Conservation (phyloP, 805 yeast genomes). For the Lipomyces spencermartinsiae region DNA sequence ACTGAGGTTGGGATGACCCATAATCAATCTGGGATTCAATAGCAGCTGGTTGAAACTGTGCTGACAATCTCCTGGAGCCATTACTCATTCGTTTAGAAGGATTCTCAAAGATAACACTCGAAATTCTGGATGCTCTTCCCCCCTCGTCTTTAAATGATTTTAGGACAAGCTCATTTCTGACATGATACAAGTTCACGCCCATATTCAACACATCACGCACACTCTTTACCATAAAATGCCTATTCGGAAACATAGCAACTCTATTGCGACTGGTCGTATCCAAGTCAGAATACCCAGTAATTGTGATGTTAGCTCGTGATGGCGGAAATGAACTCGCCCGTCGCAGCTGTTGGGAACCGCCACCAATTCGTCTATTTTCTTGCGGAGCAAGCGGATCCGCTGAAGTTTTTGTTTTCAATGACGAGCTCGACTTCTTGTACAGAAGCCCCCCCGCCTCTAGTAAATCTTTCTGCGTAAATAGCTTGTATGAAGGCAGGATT, state of each 20-base stretch:
- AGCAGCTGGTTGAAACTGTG: slow-evolving; percentile 36
- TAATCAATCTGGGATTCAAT: slow-evolving; percentile 27
- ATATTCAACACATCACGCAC: slow-evolving; percentile 70
- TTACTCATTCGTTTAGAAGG: slow-evolving; percentile 53
- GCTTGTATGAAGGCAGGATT: slow-evolving; percentile 58
- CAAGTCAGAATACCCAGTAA: slow-evolving; percentile 57
- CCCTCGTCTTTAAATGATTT: slow-evolving; percentile 56
- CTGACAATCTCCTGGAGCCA: slow-evolving; percentile 46
- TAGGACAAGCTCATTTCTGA: slow-evolving; percentile 63
- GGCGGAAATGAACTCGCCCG: slow-evolving; percentile 50
- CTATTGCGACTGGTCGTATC: slow-evolving; percentile 51
- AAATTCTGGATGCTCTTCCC: slow-evolving; percentile 50
- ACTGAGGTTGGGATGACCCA: slow-evolving; percentile 11
- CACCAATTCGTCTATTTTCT: neutral
- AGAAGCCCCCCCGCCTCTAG: slow-evolving; percentile 32
- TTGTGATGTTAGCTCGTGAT: slow-evolving; percentile 37
- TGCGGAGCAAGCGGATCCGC: slow-evolving; percentile 16
- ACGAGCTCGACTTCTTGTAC: slow-evolving; percentile 55
- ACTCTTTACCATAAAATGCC: slow-evolving; percentile 60
- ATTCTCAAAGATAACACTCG: slow-evolving; percentile 55
- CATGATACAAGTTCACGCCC: slow-evolving; percentile 62
- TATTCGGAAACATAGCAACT: slow-evolving; percentile 42
- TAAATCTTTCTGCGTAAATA: slow-evolving; percentile 52
- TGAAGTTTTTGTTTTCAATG: slow-evolving; percentile 44
- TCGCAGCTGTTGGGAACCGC: slow-evolving; percentile 33